phyloP scores from a whole-genome alignment of 805 yeast species.

The Candida cerambycidarum region DNA sequence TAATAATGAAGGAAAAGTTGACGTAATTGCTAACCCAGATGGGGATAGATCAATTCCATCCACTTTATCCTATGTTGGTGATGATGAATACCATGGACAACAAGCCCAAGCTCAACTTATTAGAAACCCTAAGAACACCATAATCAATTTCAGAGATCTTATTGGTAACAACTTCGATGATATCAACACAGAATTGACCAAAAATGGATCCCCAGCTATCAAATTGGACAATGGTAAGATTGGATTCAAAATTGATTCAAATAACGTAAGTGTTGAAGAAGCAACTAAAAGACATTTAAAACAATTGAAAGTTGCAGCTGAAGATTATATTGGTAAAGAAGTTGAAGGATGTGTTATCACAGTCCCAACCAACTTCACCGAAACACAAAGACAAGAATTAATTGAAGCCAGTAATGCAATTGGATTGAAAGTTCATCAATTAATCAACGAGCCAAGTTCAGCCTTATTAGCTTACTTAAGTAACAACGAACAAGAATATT shows the following conservation, averaged over 20 bases:
- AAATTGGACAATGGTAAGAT: slow-evolving; percentile 61
- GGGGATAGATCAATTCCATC: slow-evolving; percentile 98
- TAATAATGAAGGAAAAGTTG: slow-evolving; percentile 82
- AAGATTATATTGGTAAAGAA: slow-evolving; percentile 80
- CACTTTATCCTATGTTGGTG: slow-evolving; percentile 85
- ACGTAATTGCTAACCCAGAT: slow-evolving; percentile 97
- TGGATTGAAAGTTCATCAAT: slow-evolving; percentile 78
- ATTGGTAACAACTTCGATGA: slow-evolving; percentile 73
- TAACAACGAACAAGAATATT: slow-evolving; percentile 45
- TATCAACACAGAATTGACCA: slow-evolving; percentile 57
- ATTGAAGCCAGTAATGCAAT: slow-evolving; percentile 62
- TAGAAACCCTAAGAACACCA: slow-evolving; percentile 85
- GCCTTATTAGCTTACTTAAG: slow-evolving; percentile 81
- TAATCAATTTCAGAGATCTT: slow-evolving; percentile 90
- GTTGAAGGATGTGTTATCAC: slow-evolving; percentile 85
- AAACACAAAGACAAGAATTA: slow-evolving; percentile 66
- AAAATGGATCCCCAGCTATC: slow-evolving; percentile 59
- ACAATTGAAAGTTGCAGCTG: slow-evolving; percentile 84
- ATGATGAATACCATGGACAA: slow-evolving; percentile 95
- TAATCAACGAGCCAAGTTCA: slow-evolving; percentile 89
- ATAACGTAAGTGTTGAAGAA: slow-evolving; percentile 69
- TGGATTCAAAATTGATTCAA: slow-evolving; percentile 60
- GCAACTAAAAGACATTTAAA: slow-evolving; percentile 79
- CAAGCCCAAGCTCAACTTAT: slow-evolving; percentile 92
- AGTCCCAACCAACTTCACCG: slow-evolving; percentile 85